Conservation (phyloP, 2,329 filamentous ascomycete species). For the Akanthomyces dipterigenus region DNA sequence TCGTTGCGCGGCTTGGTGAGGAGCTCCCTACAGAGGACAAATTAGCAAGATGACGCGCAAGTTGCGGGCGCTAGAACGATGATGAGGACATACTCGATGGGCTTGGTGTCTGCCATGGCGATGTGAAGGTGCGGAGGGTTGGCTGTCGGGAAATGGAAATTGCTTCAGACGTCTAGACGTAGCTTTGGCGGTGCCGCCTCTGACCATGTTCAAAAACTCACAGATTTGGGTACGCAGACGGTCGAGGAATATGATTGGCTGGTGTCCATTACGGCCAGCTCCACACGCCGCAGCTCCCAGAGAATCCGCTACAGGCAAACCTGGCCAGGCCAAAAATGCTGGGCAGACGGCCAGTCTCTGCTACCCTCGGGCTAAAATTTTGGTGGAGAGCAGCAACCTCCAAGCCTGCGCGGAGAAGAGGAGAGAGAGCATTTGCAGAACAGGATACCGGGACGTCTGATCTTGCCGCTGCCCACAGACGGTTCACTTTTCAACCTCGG, state of each 20-base stretch:
- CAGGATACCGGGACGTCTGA: constrained; percentile 5
- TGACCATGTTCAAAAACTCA: constrained; percentile 10
- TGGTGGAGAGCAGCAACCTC: constrained; percentile 14
- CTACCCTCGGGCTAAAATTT: constrained; percentile 22
- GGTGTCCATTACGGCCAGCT: neutral
- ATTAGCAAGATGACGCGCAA: constrained; percentile 21
- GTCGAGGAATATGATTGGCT: constrained; percentile 1
- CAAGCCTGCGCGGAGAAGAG: constrained; percentile 1
- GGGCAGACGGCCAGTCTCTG: constrained; percentile 10
- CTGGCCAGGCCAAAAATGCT: neutral
- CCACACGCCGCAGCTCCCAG: neutral
- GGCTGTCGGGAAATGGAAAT: neutral
- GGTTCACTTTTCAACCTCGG: neutral
- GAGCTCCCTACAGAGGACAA: constrained; percentile 58
- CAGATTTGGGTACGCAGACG: neutral
- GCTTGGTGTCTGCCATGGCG: constrained; percentile 59
- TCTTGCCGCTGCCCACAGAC: constrained; percentile 3
- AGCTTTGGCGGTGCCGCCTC: constrained; percentile 7
- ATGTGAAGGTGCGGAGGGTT: neutral
- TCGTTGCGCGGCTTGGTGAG: constrained; percentile 83
- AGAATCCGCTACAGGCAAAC: neutral
- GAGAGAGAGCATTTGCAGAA: neutral
- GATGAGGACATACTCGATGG: constrained; percentile 52
- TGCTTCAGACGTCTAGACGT: neutral
- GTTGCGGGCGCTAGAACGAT: neutral